These are phyloP conservation scores for Colletotrichum sp. DNA, from an alignment of 2,329 filamentous ascomycete species.

Conservation along the genomic window DNA sequence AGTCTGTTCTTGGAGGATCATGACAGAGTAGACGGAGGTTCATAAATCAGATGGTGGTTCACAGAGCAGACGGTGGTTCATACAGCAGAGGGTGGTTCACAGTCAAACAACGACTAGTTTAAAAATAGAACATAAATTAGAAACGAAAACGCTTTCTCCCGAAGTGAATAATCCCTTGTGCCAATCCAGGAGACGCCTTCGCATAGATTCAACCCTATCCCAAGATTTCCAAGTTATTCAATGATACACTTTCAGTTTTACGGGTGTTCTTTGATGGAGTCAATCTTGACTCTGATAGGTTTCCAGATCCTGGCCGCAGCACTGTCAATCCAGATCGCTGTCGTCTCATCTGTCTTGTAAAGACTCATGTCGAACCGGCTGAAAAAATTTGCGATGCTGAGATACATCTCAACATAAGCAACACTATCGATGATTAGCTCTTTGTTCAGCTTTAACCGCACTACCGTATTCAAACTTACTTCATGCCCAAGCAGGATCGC, in stretches of 20 bases:
- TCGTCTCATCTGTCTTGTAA: neutral
- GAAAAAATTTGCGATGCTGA: neutral
- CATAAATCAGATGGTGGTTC: neutral
- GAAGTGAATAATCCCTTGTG: neutral
- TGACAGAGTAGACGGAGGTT: neutral
- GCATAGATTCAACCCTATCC: neutral
- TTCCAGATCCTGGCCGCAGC: neutral
- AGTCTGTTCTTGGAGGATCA: fast-evolving
- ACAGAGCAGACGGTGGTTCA: no score
- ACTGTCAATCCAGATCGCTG: neutral
- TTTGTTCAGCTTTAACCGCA: no score
- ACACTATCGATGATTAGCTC: neutral
- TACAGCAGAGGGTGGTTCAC: neutral
- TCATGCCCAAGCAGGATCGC: neutral
- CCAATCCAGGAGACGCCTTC: neutral
- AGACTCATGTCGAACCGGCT: neutral
- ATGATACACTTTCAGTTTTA: neutral
- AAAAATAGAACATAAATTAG: neutral
- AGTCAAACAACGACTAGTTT: neutral
- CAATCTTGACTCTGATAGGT: neutral
- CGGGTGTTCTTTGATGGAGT: neutral
- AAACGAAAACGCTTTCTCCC: neutral
- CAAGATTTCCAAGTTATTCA: neutral
- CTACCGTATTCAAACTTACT: neutral
- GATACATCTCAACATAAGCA: neutral